phyloP scores from a whole-genome alignment of 139 green algal genomes.

The Tetradesmus lagerheimii region DNA sequence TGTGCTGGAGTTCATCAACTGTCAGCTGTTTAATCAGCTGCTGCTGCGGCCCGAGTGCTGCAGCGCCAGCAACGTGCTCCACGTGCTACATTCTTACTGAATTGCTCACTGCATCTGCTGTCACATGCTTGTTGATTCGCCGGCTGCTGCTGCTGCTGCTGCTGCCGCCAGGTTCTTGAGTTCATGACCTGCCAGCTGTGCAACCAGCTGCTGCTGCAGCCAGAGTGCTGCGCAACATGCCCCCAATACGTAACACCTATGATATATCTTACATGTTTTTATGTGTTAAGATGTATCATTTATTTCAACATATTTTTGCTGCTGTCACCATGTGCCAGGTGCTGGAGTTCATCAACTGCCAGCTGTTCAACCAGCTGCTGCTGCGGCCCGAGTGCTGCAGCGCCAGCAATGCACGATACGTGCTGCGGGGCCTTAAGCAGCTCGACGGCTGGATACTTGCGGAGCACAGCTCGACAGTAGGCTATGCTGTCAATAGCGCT shows the following conservation, averaged over 20 bases:
- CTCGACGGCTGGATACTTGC: conserved; percentile 79
- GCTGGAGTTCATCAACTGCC: conserved; percentile 95
- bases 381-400: conserved; percentile 97
- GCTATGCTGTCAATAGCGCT: background rate
- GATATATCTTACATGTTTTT: too few relatives aligned
- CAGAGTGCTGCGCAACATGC: conserved; percentile 93
- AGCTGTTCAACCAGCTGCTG: conserved; percentile 97
- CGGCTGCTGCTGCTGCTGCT: too few relatives aligned
- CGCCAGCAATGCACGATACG: conserved; percentile 94
- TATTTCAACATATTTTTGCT: too few relatives aligned
- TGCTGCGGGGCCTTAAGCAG: conserved; percentile 76
- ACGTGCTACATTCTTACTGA: too few relatives aligned
- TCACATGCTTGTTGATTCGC: too few relatives aligned
- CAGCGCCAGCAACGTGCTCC: conserved; percentile 91
- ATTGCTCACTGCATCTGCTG: too few relatives aligned
- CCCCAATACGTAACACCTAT: too few relatives aligned
- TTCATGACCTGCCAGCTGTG: conserved; percentile 97
- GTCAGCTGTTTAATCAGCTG: conserved; percentile 95
- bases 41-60: conserved; percentile 97
- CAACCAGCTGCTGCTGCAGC: conserved; percentile 94
- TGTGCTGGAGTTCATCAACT: too few relatives aligned
- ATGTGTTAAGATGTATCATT: too few relatives aligned
- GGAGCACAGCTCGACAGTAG: background rate
- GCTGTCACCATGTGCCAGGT: conserved; percentile 79
- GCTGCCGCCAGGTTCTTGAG: conserved; percentile 87